phyloP scores from a whole-genome alignment of 2,329 filamentous ascomycete genomes.

The Trichoderma afroharzianum region DNA sequence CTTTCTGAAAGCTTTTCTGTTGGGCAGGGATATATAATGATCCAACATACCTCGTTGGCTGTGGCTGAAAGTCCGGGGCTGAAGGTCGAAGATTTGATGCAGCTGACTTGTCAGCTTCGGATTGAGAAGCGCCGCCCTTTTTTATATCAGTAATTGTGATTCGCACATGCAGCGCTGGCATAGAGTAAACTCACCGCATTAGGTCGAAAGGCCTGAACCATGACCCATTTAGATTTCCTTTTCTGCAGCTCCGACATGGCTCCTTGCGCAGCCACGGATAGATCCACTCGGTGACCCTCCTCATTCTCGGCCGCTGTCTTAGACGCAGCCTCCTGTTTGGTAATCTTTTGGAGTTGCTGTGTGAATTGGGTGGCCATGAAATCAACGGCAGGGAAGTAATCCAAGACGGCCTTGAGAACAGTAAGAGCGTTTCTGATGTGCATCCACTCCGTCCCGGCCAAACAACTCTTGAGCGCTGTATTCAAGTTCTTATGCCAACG shows the following conservation, averaged over 20 bases:
- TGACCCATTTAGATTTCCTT: conserved; percentile 64
- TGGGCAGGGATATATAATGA: conserved; percentile 18
- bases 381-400: conserved; percentile 83
- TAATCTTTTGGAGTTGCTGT: conserved; percentile 62
- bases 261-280: conserved; percentile 70
- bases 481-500: conserved; percentile 87
- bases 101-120: conserved; percentile 29
- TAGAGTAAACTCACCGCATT: conserved; percentile 48
- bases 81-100: conserved; percentile 50
- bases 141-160: conserved; percentile 21
- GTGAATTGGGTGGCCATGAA: conserved; percentile 74
- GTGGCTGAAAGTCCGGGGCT: conserved; percentile 63
- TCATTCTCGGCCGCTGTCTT: conserved; percentile 47
- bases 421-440: conserved; percentile 95
- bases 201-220: conserved; percentile 69
- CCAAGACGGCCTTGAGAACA: conserved; percentile 74
- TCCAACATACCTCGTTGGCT: conserved; percentile 36
- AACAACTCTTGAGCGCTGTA: conserved; percentile 73
- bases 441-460: conserved; percentile 88
- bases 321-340: conserved; percentile 54
- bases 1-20: neutral
- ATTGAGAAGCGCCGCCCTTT: conserved; percentile 29
- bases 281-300: conserved; percentile 63
- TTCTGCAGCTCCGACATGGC: conserved; percentile 67
- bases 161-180: neutral